Conservation (phyloP, 2,329 filamentous ascomycete species). For the Nothophaeocryptopus gaeumannii region DNA sequence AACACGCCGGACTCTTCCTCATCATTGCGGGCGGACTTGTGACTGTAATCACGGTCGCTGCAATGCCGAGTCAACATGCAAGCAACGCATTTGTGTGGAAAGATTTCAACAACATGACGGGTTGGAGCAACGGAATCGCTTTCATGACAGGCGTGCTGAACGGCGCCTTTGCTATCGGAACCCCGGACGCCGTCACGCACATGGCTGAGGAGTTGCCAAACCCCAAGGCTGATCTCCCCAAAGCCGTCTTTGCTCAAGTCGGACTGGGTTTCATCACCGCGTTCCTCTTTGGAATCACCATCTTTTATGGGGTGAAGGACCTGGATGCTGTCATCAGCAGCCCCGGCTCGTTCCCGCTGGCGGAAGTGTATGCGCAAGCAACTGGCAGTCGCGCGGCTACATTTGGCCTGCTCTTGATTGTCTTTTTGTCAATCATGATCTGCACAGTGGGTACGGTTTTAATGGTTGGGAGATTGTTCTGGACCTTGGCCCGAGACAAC, state of each 20-base stretch:
- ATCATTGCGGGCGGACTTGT: slow-evolving; percentile 37
- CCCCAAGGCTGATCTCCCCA: slow-evolving; percentile 46
- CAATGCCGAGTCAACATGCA: slow-evolving; percentile 55
- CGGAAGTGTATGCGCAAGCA: slow-evolving; percentile 49
- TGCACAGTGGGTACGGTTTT: slow-evolving; percentile 53
- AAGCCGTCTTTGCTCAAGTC: slow-evolving; percentile 51
- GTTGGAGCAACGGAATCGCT: slow-evolving; percentile 44
- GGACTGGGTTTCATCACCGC: slow-evolving; percentile 46
- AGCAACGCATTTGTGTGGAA: slow-evolving; percentile 41
- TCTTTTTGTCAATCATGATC: slow-evolving; percentile 52
- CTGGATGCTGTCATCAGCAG: slow-evolving; percentile 41
- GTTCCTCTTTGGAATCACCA: slow-evolving; percentile 49
- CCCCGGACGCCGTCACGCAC: slow-evolving; percentile 37
- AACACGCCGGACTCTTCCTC: slow-evolving; percentile 57
- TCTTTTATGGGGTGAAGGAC: slow-evolving; percentile 52
- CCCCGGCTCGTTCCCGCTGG: slow-evolving; percentile 45
- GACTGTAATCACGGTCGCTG: slow-evolving; percentile 40
- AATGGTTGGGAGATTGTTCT: slow-evolving; percentile 44
- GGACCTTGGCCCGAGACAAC: slow-evolving; percentile 58
- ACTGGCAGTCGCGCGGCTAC: slow-evolving; percentile 51
- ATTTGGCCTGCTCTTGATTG: slow-evolving; percentile 57
- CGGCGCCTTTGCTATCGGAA: slow-evolving; percentile 39
- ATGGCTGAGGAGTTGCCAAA: slow-evolving; percentile 39
- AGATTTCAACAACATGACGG: slow-evolving; percentile 48
- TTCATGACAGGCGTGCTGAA: slow-evolving; percentile 40